Evolutionary conservation across 176 grass and related monocot genomes (phyloP).

Genomic region (Chrysopogon serrulatus): DNA sequence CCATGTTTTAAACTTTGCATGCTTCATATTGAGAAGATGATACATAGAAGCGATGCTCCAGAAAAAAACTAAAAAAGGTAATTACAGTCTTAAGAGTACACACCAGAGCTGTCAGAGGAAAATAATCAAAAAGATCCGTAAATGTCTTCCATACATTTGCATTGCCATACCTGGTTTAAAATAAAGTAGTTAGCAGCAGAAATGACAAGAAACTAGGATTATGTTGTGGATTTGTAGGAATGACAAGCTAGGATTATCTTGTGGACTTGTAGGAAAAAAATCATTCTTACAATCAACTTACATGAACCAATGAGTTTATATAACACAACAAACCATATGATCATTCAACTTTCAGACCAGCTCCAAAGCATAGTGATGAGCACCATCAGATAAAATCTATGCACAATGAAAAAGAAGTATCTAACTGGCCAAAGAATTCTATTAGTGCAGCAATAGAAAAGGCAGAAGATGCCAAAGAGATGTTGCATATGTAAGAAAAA

Average conservation of each 20-base stretch:
- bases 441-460: background rate
- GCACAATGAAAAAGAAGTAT: background rate
- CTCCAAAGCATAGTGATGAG: conserved; percentile 1
- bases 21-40: background rate
- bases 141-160: conserved; percentile 97
- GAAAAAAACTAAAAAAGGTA: background rate
- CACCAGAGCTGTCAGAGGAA: conserved; percentile 88
- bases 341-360: background rate
- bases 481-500: background rate
- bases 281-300: background rate
- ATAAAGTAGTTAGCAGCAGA: conserved; percentile 4
- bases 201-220: background rate
- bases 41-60: background rate
- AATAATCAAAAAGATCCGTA: conserved; percentile 97
- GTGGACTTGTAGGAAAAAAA: background rate
- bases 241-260: background rate
- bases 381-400: background rate
- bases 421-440: background rate
- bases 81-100: conserved; percentile 18
- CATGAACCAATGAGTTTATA: conserved; percentile 16
- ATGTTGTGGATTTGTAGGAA: too few species aligned
- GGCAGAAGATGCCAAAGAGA: background rate
- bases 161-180: conserved; percentile 80
- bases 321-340: background rate
- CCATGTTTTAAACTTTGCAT: background rate